Base-by-base conservation (phyloP, 177 flowering plant genomes). In the Telopea speciosissima region DNA sequence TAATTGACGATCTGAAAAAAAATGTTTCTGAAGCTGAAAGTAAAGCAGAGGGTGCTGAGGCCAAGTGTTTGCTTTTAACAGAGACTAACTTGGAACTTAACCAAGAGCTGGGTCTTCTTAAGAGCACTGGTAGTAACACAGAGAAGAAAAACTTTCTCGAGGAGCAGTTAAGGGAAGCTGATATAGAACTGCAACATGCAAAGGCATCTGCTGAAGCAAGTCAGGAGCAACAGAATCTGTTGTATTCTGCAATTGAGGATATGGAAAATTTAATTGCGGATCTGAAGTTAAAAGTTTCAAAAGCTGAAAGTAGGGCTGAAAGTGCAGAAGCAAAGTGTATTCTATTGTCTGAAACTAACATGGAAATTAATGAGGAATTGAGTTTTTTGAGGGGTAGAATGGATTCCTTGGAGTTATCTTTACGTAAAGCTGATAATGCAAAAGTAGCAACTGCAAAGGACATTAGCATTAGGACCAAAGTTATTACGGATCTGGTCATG, bases 131-230 rank as follows among this genome's bases (percentile, higher is more conserved):
- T 24, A 70, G 40, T 58, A 69, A 71, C 16, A n/a, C 67, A 24
- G 86, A 83, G 69, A 84, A 77, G 77, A 78, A 82, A 9, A 78
- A 76, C 66, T 73, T 65, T 22, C 85, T 92, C 13, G 93, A 90
- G 76, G 84, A 70, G 75, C 85, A 84, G 81, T 69, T 91, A 73
- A 79, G 73, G 73, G 91, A 88, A 36, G 77, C 84, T 21, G 89
- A 88, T 44, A 76, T 80, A 59, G 82, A 74, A 72, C 77, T 86
- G 60, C 86, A 87, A 71, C 86, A 83, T 75, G 90, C 88, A 26
- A 75, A 69, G 69, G 91, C 87, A 72, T 81, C 87, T 69, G 81
- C 83, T 52, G 97, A 93, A 76, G 98, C 96, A 64, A 84, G 88
- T 78, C 80, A 83, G 77, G 96, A 87, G 86, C 83, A 87, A 74